These are phyloP conservation scores for Colletotrichum siamense DNA, from an alignment of 2,329 filamentous ascomycete species.

Conservation along the genomic window DNA sequence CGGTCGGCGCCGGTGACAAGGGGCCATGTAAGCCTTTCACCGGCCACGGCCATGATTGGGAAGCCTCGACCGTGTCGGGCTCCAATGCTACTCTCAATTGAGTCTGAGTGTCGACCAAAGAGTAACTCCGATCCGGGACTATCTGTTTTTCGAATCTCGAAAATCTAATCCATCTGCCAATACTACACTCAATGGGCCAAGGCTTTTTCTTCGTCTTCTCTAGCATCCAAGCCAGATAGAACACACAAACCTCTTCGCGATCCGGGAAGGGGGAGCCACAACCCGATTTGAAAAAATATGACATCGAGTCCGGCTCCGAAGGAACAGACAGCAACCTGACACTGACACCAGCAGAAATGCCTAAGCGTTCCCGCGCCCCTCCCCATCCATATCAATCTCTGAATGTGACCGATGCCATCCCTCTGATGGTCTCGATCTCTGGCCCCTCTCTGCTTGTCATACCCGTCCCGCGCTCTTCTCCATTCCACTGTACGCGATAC, in stretches of 20 bases:
- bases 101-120: neutral
- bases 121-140: neutral
- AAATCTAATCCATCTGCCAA: neutral
- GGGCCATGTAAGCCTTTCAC: neutral
- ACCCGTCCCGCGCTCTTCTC: constrained; percentile 1
- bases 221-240: neutral
- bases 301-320: neutral
- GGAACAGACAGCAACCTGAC: neutral
- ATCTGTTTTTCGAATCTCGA: neutral
- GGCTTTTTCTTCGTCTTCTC: neutral
- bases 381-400: neutral
- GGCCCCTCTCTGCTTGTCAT: neutral
- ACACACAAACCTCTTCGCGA: neutral
- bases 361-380: neutral
- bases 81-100: neutral
- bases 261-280: neutral
- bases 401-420: neutral
- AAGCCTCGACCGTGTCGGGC: neutral
- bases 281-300: neutral
- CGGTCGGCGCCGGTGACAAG: neutral
- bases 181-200: neutral
- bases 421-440: neutral
- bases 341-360: neutral
- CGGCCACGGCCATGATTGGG: neutral
- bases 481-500: constrained; percentile 21